Base-by-base conservation (phyloP, 805 yeast genomes). In the Metschnikowia santaceciliae region DNA sequence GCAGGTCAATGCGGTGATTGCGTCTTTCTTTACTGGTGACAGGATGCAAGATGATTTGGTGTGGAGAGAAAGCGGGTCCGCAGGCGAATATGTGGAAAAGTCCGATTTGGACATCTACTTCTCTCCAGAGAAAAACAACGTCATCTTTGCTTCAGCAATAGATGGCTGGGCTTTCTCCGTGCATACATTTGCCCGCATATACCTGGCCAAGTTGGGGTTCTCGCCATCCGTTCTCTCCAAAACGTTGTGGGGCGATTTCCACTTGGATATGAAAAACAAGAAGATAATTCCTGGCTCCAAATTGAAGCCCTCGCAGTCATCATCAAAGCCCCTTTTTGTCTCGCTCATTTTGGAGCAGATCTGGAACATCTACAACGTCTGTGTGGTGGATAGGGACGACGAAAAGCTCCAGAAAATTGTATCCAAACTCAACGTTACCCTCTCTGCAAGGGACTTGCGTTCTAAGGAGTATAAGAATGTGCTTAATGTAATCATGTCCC, bases 121-220 rank as follows among this genome's bases (percentile, higher is more conserved):
- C 55, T 78, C 88, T 15, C 99, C 99, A 0, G 88, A 86, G 46
- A 79, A 81, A 57, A 90, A 90, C 63, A 92, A 92, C 62, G 97
- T 92, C 4, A 81, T 92, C 0, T 92, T 92, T 72, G 92, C 96
- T 0, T 77, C 82, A 30, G 99, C 99, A 1, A 76, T 87, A 17
- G 99, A 94, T 69, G 98, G 98, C 11, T 94, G 99, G 98, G 99
- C 98, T 1, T 94, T 94, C 67, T 87, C 89, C 40, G 76, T 94
- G 46, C 82, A 88, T 47, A 96, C 94, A 57, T 88, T 94, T 68
- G 88, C 97, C 6, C 84, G 86, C 51, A 82, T 94, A 33, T 89
- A 90, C 65, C 94, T 86, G 69, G 81, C 81, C 45, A 90, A 90
- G 61, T 72, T 92, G 17, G 97, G 96, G 0, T 86, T 92, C 57